These are phyloP conservation scores for Pseudogymnoascus sp. DNA, from an alignment of 2,329 filamentous ascomycete species.

Conservation along the genomic window DNA sequence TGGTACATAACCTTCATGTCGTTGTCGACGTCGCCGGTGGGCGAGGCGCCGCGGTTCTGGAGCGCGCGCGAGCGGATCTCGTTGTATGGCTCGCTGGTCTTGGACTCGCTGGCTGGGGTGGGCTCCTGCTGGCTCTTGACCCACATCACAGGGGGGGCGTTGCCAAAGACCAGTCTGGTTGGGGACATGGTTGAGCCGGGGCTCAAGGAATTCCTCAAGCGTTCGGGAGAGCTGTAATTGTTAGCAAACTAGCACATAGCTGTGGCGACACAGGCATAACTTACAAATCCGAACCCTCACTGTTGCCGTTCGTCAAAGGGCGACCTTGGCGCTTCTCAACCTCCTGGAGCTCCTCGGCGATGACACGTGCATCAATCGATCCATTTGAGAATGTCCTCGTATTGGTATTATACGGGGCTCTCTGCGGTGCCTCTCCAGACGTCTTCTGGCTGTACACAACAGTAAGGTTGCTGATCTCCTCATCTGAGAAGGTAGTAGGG, in stretches of 20 bases:
- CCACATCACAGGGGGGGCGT: constrained; percentile 30
- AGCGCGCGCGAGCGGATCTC: constrained; percentile 33
- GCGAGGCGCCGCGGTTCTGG: constrained; percentile 27
- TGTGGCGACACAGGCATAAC: constrained; percentile 5
- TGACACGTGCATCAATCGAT: constrained; percentile 44
- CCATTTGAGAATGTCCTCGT: constrained; percentile 46
- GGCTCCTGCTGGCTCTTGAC: constrained; percentile 28
- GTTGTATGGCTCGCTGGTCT: constrained; percentile 29
- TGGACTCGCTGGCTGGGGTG: constrained; percentile 23
- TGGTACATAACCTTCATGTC: constrained; percentile 62
- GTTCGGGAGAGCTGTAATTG: constrained; percentile 21
- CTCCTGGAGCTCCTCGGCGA: constrained; percentile 39
- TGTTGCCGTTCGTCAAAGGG: constrained; percentile 27
- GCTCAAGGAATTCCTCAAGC: constrained; percentile 20
- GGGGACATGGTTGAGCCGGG: constrained; percentile 20
- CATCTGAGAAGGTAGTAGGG: constrained; percentile 40
- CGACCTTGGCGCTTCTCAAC: constrained; percentile 30
- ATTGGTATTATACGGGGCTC: constrained; percentile 30
- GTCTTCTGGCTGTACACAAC: constrained; percentile 36
- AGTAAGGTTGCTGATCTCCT: constrained; percentile 43
- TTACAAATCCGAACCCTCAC: constrained; percentile 32
- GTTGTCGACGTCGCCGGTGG: constrained; percentile 35
- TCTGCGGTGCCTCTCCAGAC: constrained; percentile 29
- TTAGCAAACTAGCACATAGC: constrained; percentile 9
- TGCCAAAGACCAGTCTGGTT: constrained; percentile 16